Evolutionary conservation across 1,284 basidiomycete genomes (phyloP).

Genomic region (Bondarzewia mesenterica): DNA sequence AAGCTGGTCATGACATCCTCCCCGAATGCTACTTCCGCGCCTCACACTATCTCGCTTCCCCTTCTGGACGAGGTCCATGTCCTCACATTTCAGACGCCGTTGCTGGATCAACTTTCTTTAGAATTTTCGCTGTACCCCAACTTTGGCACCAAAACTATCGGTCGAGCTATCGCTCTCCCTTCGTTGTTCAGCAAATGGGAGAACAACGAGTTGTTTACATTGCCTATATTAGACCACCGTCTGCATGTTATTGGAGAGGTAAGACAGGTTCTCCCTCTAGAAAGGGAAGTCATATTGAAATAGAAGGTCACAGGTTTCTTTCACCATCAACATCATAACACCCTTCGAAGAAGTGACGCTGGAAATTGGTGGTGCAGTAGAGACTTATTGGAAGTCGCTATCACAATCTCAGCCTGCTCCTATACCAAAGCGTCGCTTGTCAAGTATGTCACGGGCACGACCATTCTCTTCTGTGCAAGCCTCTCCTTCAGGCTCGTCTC

Average conservation of each 20-base stretch:
- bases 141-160: conserved; percentile 97
- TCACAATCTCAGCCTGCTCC: conserved; percentile 33
- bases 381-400: conserved; percentile 96
- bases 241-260: conserved; percentile 94
- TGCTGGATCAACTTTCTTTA: conserved; percentile 65
- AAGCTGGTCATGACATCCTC: conserved; percentile 91
- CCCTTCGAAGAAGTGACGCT: conserved; percentile 91
- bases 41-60: conserved; percentile 84
- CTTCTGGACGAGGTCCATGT: conserved; percentile 75
- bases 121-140: conserved; percentile 97
- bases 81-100: conserved; percentile 83
- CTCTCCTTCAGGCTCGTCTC: conserved; percentile 9
- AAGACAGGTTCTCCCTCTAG: conserved; percentile 15
- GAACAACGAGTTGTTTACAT: conserved; percentile 50
- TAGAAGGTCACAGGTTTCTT: conserved; percentile 55
- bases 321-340: conserved; percentile 83
- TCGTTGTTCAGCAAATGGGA: conserved; percentile 59
- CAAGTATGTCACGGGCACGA: conserved; percentile 18
- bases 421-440: conserved; percentile 16
- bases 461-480: conserved; percentile 18
- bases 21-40: conserved; percentile 76
- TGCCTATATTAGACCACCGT: conserved; percentile 89
- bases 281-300: conserved; percentile 8
- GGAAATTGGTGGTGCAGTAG: conserved; percentile 92
- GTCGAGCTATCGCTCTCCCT: conserved; percentile 84